phyloP scores from a whole-genome alignment of 202 grass and related monocot species.

The Dendrocalamus latiflorus region DNA sequence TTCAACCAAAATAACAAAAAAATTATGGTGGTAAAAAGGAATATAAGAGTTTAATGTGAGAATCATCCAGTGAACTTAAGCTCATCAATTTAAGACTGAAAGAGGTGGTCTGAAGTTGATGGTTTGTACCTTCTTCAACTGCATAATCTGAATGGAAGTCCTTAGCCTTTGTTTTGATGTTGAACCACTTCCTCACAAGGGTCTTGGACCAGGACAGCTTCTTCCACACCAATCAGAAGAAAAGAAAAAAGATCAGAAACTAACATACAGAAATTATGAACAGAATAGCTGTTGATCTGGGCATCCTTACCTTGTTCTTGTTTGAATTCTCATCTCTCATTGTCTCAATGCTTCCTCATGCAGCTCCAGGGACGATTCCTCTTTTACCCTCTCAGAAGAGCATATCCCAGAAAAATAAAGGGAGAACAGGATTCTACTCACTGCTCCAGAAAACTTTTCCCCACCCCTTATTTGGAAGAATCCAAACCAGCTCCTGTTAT shows the following conservation, averaged over 20 bases:
- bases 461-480: slow-evolving; percentile 1
- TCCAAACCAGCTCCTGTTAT: neutral
- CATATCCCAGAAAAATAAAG: neutral
- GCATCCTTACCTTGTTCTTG: no score
- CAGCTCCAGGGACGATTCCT: slow-evolving; percentile 37
- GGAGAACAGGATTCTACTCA: slow-evolving; percentile 18
- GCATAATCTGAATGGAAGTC: slow-evolving; percentile 75
- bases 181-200: slow-evolving; percentile 90
- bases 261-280: neutral
- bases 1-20: neutral
- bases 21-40: neutral
- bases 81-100: neutral
- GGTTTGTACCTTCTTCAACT: slow-evolving; percentile 48
- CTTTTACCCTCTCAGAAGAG: neutral
- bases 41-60: neutral
- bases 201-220: slow-evolving; percentile 94
- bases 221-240: slow-evolving; percentile 31
- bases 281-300: slow-evolving; percentile 1
- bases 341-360: slow-evolving; percentile 80
- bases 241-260: slow-evolving; percentile 19
- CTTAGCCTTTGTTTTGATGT: slow-evolving; percentile 84
- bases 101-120: neutral
- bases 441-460: neutral
- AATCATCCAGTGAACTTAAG: neutral
- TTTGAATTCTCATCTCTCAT: slow-evolving; percentile 99